Evolutionary conservation across 2,329 filamentous ascomycete species (phyloP), one percentile per base, ranked within the genome.

Genomic region (Phialocephala sp.): DNA sequence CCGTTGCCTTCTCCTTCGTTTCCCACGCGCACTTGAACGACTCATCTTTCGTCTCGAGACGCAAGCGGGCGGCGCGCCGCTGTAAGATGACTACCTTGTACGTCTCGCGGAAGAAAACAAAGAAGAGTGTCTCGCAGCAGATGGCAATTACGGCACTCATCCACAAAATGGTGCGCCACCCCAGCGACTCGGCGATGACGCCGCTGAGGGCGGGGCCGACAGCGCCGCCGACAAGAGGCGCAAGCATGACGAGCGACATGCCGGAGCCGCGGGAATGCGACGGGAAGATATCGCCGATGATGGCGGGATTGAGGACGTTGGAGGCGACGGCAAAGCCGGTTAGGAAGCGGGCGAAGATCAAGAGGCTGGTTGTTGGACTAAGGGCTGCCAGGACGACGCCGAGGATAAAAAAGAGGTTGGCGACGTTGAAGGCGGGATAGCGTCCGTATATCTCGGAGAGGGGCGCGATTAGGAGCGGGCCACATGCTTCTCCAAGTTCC

Each of bases 41-140:
- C n/a, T 67, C 62, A 66, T 88, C 87, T 14, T 83, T 82, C 0
- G 82, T 86, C 58, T 83, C 79, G 60, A 80, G 79, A 1, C 80
- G 80, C 2, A 88, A 78, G 1, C 75, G 56, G 8, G 68, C 68
- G 9, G 72, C 83, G 60, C 80, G 77, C 2, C 78, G 78, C 52
- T 80, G 75, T 50, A 89, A 75, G 55, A 89, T 86, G 1, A 81
- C 77, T 47, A 87, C 80, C 71, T 83, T 84, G 75, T 89, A 90
- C 14, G 88, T 90, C 77, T 90, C 88, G 6, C 81, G 77, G 71
- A 68, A 81, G 76, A 81, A 79, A 15, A 77, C 35, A n/a, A 79
- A n/a, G 0, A 78, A 73, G 5, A 83, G 64, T 85, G 47, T 79
- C 79, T 52, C 81, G 80, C 65, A 84, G 0, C 73, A 69, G 11